Conservation (phyloP, 148 eudicot genomes). For the Persicaria tinctoria region DNA sequence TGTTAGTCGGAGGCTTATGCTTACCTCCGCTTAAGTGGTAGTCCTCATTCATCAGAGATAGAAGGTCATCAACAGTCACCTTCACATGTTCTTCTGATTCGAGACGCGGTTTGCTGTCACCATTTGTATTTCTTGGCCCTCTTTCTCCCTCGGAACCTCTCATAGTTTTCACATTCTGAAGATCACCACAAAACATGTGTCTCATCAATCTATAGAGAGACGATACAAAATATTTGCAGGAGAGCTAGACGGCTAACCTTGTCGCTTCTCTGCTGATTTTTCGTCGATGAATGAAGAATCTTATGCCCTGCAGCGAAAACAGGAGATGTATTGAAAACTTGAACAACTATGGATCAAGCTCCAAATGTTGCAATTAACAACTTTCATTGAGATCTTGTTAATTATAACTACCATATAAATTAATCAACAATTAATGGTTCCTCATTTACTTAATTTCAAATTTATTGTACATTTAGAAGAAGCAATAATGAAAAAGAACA, state of each 20-base stretch:
- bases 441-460: not conserved
- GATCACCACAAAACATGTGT: not conserved
- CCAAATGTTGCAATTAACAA: not conserved
- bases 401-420: too few relatives aligned
- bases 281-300: not conserved
- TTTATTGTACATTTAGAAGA: not conserved
- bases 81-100: not conserved
- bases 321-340: not conserved
- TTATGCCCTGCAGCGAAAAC: not conserved
- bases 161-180: not conserved
- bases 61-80: not conserved
- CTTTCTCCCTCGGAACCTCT: too few relatives aligned
- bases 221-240: not conserved
- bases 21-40: not conserved
- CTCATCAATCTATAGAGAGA: not conserved
- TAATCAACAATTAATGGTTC: not conserved
- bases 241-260: not conserved
- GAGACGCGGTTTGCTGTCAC: not conserved
- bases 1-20: constrained; percentile 3
- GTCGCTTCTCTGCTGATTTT: not conserved
- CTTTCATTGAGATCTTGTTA: not conserved
- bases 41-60: not conserved
- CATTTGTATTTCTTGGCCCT: not conserved
- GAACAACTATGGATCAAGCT: not conserved
- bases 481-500: not conserved